Base-by-base conservation (phyloP, 2,329 filamentous ascomycete species). In the Fusarium multiceps region DNA sequence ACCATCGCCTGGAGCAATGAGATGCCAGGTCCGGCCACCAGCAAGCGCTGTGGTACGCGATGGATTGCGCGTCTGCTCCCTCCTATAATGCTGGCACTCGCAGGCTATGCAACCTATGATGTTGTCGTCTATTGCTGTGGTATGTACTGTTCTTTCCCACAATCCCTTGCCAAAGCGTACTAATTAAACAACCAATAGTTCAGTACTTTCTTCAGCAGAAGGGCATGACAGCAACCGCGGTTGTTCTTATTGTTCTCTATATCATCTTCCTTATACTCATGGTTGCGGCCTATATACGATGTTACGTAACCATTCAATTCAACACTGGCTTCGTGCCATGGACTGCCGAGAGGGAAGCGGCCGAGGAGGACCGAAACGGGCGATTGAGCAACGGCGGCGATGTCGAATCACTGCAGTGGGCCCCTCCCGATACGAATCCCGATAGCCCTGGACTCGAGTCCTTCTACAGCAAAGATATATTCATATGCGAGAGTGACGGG, bases 401-500 rank as follows among this genome's bases (percentile, higher is more conserved):
- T 49, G 60, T 68, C n/a, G 78, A 80, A 62, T 65, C 72, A 21
- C 68, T 71, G 14, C 72, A 75, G 21, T 80, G 78, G 78, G 55
- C 70, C 6, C 76, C 78, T 7, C 83, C 83, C 5, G 85, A 87
- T 55, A 72, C 75, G 32, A 80, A 84, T 59, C 84, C 86, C n/a
- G 88, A 92, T 68, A 88, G 88, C 54, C 87, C 89, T 13, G 90
- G 91, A 0, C 83, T 94, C 53, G 91, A 94, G 72, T 80, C 84
- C 6, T 97, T 97, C 77, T 97, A 96, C 76, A 90, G 87, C 68
- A 93, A 91, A 77, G 90, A 97, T 72, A 88, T 93, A 3, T 98
- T 97, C 77, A 86, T 93, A 4, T 98, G 93, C 80, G 91, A 97
- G 74, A 83, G 85, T 14, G 92, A 96, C 73, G 96, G 96, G 1